A percentile compares a stretch with the other conserved stretches of the same genome.
phyloP scores from a whole-genome alignment of 2,329 filamentous ascomycete species.

The Bipolaris gigantea region DNA sequence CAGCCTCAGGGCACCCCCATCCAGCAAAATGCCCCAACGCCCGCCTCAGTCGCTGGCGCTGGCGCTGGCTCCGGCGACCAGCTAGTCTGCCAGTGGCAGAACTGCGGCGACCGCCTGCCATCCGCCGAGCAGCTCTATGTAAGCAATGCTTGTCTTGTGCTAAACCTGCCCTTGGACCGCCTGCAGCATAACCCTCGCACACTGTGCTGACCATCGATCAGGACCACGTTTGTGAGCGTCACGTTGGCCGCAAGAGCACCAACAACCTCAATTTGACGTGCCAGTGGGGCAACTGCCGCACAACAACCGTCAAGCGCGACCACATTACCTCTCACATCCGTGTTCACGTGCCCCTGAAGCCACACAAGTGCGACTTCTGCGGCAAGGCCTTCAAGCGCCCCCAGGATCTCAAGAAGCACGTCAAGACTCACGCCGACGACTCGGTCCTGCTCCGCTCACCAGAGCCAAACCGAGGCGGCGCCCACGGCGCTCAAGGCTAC shows the following conservation, averaged over 20 bases:
- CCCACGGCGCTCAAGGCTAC: constrained; percentile 42
- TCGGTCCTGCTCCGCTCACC: constrained; percentile 72
- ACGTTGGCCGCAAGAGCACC: constrained; percentile 98
- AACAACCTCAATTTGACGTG: constrained; percentile 98
- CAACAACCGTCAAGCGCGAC: constrained; percentile 96
- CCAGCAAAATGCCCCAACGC: constrained; percentile 38
- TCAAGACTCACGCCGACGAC: constrained; percentile 98
- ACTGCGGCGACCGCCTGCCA: constrained; percentile 62
- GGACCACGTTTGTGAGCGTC: constrained; percentile 98
- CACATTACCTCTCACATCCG: constrained; percentile 99
- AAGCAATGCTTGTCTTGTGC: constrained; percentile 35
- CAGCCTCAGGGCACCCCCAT: constrained; percentile 39
- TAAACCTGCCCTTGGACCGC: not conserved
- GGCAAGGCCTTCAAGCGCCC: constrained; percentile 99
- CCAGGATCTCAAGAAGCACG: constrained; percentile 98
- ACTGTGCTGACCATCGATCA: constrained; percentile 46
- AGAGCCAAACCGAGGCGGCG: constrained; percentile 56
- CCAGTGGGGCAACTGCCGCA: constrained; percentile 94
- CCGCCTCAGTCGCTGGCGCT: constrained; percentile 32
- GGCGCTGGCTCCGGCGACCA: constrained; percentile 45
- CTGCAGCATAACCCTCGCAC: not conserved
- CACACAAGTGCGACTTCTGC: constrained; percentile 98
- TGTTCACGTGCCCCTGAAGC: constrained; percentile 97
- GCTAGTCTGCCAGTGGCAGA: constrained; percentile 63
- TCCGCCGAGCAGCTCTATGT: constrained; percentile 66